phyloP scores from a whole-genome alignment of 2,329 filamentous ascomycete species.

The Aspergillus tanneri region DNA sequence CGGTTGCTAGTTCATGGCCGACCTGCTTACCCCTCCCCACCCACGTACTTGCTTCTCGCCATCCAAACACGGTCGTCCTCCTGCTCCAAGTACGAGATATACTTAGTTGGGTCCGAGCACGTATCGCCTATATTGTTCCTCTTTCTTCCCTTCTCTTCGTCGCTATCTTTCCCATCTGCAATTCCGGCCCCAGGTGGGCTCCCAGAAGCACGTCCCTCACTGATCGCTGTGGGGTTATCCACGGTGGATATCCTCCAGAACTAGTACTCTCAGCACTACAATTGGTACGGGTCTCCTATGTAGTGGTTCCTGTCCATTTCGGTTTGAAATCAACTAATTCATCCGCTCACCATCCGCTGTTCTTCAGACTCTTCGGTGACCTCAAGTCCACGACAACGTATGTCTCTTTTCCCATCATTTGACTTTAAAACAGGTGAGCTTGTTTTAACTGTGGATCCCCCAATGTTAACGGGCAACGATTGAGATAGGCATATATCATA shows the following conservation, averaged over 20 bases:
- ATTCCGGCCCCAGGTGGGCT: no score
- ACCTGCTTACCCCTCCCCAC: constrained; percentile 23
- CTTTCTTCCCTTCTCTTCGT: constrained; percentile 9
- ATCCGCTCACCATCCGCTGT: background rate
- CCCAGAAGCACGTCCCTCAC: no score
- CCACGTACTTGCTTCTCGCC: constrained; percentile 13
- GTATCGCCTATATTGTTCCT: constrained; percentile 11
- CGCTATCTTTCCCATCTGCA: background rate
- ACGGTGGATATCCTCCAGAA: background rate
- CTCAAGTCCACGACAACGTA: background rate
- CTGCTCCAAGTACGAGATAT: constrained; percentile 6
- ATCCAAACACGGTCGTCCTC: background rate
- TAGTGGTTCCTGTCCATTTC: background rate
- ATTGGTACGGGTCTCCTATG: background rate
- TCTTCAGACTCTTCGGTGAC: constrained; percentile 5
- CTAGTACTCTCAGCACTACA: no score
- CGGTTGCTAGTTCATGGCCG: constrained; percentile 2
- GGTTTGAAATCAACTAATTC: background rate
- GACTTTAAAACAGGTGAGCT: background rate
- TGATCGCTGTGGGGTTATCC: background rate
- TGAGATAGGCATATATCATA: constrained; percentile 8
- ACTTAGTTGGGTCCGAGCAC: constrained; percentile 6
- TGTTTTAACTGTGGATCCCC: background rate
- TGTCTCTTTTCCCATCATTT: background rate
- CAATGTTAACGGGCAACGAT: background rate